These are phyloP conservation scores for Ascochyta pisi DNA, from an alignment of 2,329 filamentous ascomycete genomes.

Conservation along the genomic window DNA sequence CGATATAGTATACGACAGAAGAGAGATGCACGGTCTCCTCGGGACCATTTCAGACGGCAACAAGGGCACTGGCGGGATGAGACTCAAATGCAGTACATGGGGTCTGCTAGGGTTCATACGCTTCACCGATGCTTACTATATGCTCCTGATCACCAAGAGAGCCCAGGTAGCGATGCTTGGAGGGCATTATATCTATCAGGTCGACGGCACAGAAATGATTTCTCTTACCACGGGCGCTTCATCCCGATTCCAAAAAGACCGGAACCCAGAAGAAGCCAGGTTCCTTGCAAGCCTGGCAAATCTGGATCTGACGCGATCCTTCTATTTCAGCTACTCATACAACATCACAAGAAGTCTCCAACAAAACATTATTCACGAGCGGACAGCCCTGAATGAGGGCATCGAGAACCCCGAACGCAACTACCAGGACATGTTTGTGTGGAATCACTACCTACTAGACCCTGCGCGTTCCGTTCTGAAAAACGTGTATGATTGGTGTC, in stretches of 20 bases:
- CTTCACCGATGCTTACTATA: conserved; percentile 96
- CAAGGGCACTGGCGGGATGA: conserved; percentile 86
- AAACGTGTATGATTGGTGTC: conserved; percentile 92
- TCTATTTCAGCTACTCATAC: conserved; percentile 99
- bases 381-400: conserved; percentile 72
- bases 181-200: conserved; percentile 93
- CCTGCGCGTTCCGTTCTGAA: conserved; percentile 74
- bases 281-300: conserved; percentile 90
- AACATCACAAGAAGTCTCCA: conserved; percentile 92
- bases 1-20: conserved; percentile 90
- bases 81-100: conserved; percentile 89
- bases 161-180: conserved; percentile 96
- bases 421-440: conserved; percentile 96
- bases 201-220: conserved; percentile 91
- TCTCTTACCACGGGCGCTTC: conserved; percentile 76
- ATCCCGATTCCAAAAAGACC: conserved; percentile 75
- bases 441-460: conserved; percentile 88
- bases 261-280: conserved; percentile 86
- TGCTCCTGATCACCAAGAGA: conserved; percentile 95
- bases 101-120: conserved; percentile 93
- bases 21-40: conserved; percentile 91
- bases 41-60: conserved; percentile 96
- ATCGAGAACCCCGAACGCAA: conserved; percentile 66
- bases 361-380: conserved; percentile 85
- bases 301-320: conserved; percentile 86